Conservation (phyloP, 2,329 filamentous ascomycete species). For the Fonsecaea erecta region DNA sequence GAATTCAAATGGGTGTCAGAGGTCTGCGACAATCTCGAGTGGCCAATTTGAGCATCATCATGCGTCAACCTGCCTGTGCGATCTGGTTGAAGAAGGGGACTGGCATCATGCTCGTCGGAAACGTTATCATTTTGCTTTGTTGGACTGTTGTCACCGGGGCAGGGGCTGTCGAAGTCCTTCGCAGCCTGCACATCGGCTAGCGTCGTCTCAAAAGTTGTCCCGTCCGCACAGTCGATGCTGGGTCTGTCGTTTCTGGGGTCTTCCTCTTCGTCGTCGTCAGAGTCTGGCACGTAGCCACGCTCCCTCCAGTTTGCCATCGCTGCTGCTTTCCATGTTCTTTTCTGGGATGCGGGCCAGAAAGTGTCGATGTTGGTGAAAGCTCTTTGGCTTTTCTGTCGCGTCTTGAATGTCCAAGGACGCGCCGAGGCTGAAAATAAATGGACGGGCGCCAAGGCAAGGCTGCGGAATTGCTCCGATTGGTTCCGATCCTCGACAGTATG, state of each 20-base stretch:
- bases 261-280: conserved; percentile 54
- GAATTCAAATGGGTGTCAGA: background rate
- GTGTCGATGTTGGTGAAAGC: conserved; percentile 1
- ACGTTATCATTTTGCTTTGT: conserved; percentile 23
- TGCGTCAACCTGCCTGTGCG: background rate
- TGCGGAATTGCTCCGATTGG: background rate
- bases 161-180: conserved; percentile 1
- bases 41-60: background rate
- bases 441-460: background rate
- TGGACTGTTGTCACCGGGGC: conserved; percentile 1
- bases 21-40: background rate
- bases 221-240: conserved; percentile 19
- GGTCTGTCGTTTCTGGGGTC: conserved; percentile 48
- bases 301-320: conserved; percentile 50
- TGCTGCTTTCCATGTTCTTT: conserved; percentile 31
- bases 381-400: conserved; percentile 15
- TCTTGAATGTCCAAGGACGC: conserved; percentile 5
- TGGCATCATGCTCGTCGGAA: background rate
- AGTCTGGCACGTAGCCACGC: conserved; percentile 58
- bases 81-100: background rate
- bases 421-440: background rate
- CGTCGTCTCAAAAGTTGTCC: background rate
- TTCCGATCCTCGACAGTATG: background rate
- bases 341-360: background rate
- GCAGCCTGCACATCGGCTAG: conserved; percentile 5